Base-by-base conservation (phyloP, 1,139 yeast genomes). In the Magnusiomyces sp. region DNA sequence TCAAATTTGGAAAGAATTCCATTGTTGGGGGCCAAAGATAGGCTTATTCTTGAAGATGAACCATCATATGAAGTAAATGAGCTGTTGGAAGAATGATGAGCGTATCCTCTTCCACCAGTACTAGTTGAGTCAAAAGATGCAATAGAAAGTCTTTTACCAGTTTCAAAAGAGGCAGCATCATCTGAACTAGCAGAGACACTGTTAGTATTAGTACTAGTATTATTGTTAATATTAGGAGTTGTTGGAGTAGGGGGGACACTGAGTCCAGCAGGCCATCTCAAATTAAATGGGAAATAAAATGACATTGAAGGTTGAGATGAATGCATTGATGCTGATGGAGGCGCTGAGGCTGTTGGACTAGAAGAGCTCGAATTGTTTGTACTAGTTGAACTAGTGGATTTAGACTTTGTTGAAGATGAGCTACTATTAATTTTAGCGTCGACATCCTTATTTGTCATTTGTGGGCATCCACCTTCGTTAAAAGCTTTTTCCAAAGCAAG, bases 401-500 rank as follows among this genome's bases (percentile, higher is more conserved):
- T 23, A 23, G 29, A 23, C 29, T 23, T 23, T 23, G 29, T 23
- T 23, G 29, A 23, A 7, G 29, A 23, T 23, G 29, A 23, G 29
- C 29, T 23, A 23, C 29, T 23, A 23, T 23, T 23, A 23, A 23
- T 23, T 23, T 23, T 23, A 23, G 29, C 29, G 29, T 23, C 29
- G 29, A 23, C 29, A 23, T 23, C 29, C 29, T 40, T 34, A 17
- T 38, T 32, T 2, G 49, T 27, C 32, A 38, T 40, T 1, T 32
- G 38, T 9, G 54, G 52, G 40, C 46, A 47, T 10, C 50, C 49
- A 2, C 52, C 52, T 13, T 41, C 43, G 32, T 53, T 48, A 49
- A 59, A 64, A 11, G 57, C 54, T 9, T 40, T 37, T 49, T 67
- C 71, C 33, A 68, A 55, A 2, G 48, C 51, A 2, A 49, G 51